Evolutionary conservation across 768 basidiomycete species (phyloP), one percentile per base, ranked within the genome.

Genomic region (Hericium coralloides): DNA sequence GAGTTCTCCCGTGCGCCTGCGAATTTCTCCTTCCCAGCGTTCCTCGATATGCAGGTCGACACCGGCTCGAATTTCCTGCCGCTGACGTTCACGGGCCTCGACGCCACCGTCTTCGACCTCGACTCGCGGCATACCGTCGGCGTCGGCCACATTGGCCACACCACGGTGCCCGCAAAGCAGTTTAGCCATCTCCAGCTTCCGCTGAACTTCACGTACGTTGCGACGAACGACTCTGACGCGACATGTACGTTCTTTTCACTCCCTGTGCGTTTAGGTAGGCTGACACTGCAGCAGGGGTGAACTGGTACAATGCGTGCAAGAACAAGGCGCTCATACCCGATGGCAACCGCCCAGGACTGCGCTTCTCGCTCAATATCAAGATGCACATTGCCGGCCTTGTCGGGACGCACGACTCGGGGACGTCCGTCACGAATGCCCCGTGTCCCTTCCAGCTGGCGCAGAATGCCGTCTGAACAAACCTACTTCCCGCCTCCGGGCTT

Each of bases 1-100:
- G 68, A 72, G 38, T 95, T 98, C 74, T 84, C 79, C 38, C 82
- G 89, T 57, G 69, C 75, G 1, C 93, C 92, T 0, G 85, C 94
- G 55, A 95, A 95, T 71, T 98, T 95, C 71, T 82, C 87, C 38
- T 98, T 98, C 77, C 81, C 88, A 3, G 90, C 85, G 0, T 75
- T 77, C 47, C 82, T 92, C 17, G 77, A 85, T 20, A 73, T 98
- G 12, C 79, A 91, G 70, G 77, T 90, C 51, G 82, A 95, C 71
- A 92, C 91, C 9, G 73, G 71, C 14, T 71, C 72, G 63, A 94
- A 89, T 64, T 89, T 82, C 66, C 74, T 95, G 12, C 93, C 94
- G 4, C 67, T 94, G 49, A 83, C 79, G 38, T 85, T 95, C 73
- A 81, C 74, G 38, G 73, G 77, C 60, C 73, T 97, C 50, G 72